phyloP scores from a whole-genome alignment of 768 basidiomycete species.

The Boletus eberwhitei region DNA sequence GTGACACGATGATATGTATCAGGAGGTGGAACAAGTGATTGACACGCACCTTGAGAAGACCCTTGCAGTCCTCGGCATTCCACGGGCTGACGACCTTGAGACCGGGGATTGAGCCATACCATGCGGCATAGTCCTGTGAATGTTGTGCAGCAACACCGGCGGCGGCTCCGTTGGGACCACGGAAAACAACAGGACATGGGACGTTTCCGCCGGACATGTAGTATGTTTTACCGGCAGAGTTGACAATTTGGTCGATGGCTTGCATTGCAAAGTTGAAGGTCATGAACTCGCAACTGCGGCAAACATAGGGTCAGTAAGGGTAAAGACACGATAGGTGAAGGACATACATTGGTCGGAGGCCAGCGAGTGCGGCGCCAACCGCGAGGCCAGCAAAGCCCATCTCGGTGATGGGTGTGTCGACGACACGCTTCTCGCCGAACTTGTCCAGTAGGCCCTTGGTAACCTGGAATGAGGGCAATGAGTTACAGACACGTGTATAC shows the following conservation, averaged over 20 bases:
- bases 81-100: slow-evolving; percentile 97
- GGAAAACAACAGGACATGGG: slow-evolving; percentile 98
- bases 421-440: slow-evolving; percentile 97
- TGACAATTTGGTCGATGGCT: slow-evolving; percentile 99
- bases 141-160: slow-evolving; percentile 96
- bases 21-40: neutral
- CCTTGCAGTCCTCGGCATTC: slow-evolving; percentile 99
- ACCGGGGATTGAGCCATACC: slow-evolving; percentile 92
- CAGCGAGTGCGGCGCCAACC: slow-evolving; percentile 90
- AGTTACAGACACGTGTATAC: slow-evolving; percentile 3
- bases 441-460: slow-evolving; percentile 99
- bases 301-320: slow-evolving; percentile 8
- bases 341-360: slow-evolving; percentile 85
- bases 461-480: slow-evolving; percentile 50
- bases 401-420: slow-evolving; percentile 96
- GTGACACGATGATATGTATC: neutral
- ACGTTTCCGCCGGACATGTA: slow-evolving; percentile 99
- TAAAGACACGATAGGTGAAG: neutral
- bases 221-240: slow-evolving; percentile 99
- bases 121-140: slow-evolving; percentile 95
- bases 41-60: slow-evolving; percentile 80
- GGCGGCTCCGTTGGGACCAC: slow-evolving; percentile 98
- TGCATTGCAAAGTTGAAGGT: slow-evolving; percentile 99
- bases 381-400: slow-evolving; percentile 99
- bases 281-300: slow-evolving; percentile 94